Evolutionary conservation across 495 filamentous ascomycete genomes (phyloP).

Genomic region (Annulohypoxylon maeteangense): DNA sequence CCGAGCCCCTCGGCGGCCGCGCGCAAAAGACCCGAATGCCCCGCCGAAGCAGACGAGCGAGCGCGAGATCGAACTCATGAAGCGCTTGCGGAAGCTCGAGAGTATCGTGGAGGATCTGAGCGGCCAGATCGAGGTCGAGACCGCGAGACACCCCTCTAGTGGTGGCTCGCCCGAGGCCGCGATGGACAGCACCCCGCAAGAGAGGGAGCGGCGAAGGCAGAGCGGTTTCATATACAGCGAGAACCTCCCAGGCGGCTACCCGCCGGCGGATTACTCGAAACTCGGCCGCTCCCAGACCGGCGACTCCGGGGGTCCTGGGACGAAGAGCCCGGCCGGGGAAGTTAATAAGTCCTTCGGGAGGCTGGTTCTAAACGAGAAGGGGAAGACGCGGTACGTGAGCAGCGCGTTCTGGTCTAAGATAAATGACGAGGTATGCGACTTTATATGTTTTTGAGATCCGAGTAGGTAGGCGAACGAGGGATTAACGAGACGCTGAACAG

Average conservation of each 20-base stretch:
- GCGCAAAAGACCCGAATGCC: slow-evolving; percentile 67
- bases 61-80: slow-evolving; percentile 80
- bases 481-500: slow-evolving; percentile 50
- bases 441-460: slow-evolving; percentile 15
- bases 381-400: slow-evolving; percentile 84
- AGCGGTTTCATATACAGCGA: slow-evolving; percentile 38
- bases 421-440: slow-evolving; percentile 75
- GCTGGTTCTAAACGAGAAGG: slow-evolving; percentile 82
- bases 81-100: slow-evolving; percentile 80
- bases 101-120: slow-evolving; percentile 78
- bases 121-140: slow-evolving; percentile 63
- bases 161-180: slow-evolving; percentile 54
- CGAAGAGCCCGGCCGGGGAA: slow-evolving; percentile 48
- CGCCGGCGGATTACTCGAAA: slow-evolving; percentile 28
- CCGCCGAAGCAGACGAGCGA: slow-evolving; percentile 64
- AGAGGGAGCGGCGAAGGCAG: slow-evolving; percentile 45
- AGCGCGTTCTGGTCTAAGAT: slow-evolving; percentile 91
- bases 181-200: slow-evolving; percentile 29
- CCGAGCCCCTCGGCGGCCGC: slow-evolving; percentile 76
- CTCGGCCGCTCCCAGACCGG: slow-evolving; percentile 40
- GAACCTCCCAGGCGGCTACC: slow-evolving; percentile 38
- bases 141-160: slow-evolving; percentile 50
- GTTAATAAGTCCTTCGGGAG: slow-evolving; percentile 79
- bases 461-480: background rate
- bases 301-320: slow-evolving; percentile 27